These are phyloP conservation scores for Metroxylon sagu DNA, from an alignment of 176 grass and related monocot genomes.

Conservation along the genomic window DNA sequence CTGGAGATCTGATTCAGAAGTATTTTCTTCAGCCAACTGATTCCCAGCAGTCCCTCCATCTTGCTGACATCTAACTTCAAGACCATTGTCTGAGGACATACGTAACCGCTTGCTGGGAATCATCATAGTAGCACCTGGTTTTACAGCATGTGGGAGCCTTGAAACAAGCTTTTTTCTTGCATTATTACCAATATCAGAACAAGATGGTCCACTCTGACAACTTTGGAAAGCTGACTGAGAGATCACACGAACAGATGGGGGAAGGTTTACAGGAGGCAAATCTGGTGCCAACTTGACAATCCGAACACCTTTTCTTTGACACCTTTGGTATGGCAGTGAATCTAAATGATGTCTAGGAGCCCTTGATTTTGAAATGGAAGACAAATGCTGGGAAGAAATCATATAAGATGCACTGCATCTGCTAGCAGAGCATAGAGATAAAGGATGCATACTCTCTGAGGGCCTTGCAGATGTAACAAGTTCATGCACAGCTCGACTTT, in stretches of 20 bases:
- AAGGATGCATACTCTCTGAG: constrained; percentile 6
- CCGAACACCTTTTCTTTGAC: constrained; percentile 47
- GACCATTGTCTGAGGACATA: constrained; percentile 33
- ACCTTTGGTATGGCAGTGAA: constrained; percentile 23
- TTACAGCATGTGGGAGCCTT: constrained; percentile 21
- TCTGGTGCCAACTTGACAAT: constrained; percentile 92
- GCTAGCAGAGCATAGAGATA: constrained; percentile 11
- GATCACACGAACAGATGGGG: constrained; percentile 58
- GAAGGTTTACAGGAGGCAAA: constrained; percentile 89
- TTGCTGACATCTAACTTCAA: constrained; percentile 27
- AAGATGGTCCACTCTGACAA: constrained; percentile 23
- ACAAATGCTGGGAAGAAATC: constrained; percentile 17
- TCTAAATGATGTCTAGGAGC: constrained; percentile 18
- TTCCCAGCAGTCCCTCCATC: constrained; percentile 22
- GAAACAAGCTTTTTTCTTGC: constrained; percentile 28
- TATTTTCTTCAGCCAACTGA: constrained; percentile 26
- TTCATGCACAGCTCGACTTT: constrained; percentile 22
- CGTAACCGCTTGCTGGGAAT: constrained; percentile 25
- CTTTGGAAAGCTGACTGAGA: constrained; percentile 53
- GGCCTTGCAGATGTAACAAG: constrained; percentile 18
- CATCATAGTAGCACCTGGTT: constrained; percentile 24
- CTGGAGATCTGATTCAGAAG: constrained; percentile 60
- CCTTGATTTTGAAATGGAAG: constrained; percentile 13
- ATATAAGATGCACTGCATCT: constrained; percentile 29
- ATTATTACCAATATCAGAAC: constrained; percentile 28